These are phyloP conservation scores for Sphenostylis stenocarpa DNA, from an alignment of 306 rosid genomes.

Conservation along the genomic window DNA sequence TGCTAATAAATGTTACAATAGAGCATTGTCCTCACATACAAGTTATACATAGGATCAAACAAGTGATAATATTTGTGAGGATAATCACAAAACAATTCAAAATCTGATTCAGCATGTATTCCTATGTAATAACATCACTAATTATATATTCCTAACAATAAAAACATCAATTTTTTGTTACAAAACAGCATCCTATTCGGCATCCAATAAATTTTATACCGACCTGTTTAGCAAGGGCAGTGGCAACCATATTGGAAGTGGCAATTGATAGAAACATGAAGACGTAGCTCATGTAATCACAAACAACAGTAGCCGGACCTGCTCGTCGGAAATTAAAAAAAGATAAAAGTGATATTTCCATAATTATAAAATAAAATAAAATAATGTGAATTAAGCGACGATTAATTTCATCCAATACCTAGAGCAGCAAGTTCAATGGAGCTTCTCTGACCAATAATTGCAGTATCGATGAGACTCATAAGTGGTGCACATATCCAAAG, in stretches of 20 bases:
- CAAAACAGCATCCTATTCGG: not conserved
- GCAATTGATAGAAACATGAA: constrained; percentile 96
- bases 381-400: not conserved
- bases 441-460: constrained; percentile 86
- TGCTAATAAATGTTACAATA: not conserved
- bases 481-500: constrained; percentile 87
- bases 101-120: not conserved
- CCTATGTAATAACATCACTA: not conserved
- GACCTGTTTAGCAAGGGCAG: constrained; percentile 84
- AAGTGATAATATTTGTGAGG: not conserved
- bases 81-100: not conserved
- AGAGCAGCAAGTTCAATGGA: constrained; percentile 91
- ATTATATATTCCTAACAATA: not conserved
- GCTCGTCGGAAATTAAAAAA: constrained; percentile 14
- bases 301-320: constrained; percentile 91
- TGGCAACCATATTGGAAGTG: constrained; percentile 95
- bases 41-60: not conserved
- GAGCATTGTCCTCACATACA: not conserved
- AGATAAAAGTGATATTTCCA: not conserved
- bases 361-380: not conserved
- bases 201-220: not conserved
- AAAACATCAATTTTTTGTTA: not conserved
- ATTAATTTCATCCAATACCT: constrained; percentile 31
- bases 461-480: constrained; percentile 91
- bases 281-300: constrained; percentile 70